These are phyloP conservation scores for Sporisorium scitamineum DNA, from an alignment of 1,284 basidiomycete genomes.

Conservation along the genomic window DNA sequence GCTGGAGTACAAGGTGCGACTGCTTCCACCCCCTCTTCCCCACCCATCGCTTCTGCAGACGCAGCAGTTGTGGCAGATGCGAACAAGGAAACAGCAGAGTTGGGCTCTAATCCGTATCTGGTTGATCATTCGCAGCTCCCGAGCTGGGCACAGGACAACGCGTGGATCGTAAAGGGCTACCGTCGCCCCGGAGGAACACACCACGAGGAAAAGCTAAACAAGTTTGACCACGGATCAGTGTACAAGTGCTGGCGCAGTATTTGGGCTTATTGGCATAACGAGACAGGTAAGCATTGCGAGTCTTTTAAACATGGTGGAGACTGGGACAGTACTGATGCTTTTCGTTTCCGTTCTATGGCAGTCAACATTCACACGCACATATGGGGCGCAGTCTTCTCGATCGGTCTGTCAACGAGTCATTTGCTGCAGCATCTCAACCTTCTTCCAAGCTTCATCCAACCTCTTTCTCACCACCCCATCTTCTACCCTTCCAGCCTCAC, in stretches of 20 bases:
- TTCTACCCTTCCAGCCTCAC: constrained; percentile 53
- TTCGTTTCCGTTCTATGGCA: constrained; percentile 62
- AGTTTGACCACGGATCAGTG: constrained; percentile 59
- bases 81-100: constrained; percentile 1
- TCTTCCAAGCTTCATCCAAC: constrained; percentile 47
- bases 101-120: constrained; percentile 48
- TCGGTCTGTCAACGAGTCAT: constrained; percentile 71
- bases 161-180: constrained; percentile 63
- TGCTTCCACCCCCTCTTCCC: neutral
- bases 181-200: constrained; percentile 61
- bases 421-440: constrained; percentile 44
- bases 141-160: constrained; percentile 64
- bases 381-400: constrained; percentile 79
- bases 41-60: neutral
- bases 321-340: neutral
- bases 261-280: constrained; percentile 68
- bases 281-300: constrained; percentile 53
- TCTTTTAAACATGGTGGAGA: no score
- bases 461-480: constrained; percentile 55
- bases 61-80: neutral
- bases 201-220: constrained; percentile 31
- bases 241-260: constrained; percentile 65
- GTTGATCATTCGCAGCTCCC: constrained; percentile 60
- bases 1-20: constrained; percentile 52
- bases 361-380: constrained; percentile 92